Base-by-base conservation (phyloP, 768 basidiomycete genomes). In the Collybiopsis luxurians region DNA sequence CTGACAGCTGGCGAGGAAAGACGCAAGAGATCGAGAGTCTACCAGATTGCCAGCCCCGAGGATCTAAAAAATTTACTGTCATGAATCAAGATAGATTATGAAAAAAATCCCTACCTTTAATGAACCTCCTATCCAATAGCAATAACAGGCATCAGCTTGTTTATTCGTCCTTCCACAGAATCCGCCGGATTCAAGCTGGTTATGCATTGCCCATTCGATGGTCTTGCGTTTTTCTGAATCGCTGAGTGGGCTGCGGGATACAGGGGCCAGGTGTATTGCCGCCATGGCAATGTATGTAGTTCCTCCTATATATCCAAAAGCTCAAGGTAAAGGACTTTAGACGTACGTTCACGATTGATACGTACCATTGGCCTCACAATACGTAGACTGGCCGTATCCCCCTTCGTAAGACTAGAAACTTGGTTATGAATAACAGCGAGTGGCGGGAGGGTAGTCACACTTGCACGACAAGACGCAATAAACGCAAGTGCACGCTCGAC, bases 261-360 rank as follows among this genome's bases (percentile, higher is more conserved):
- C 23, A 55, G 76, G 70, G 50, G 76, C 75, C 51, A 92, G 78
- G 55, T 82, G 68, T 12, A 95, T 76, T 0, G 89, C 79, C 1
- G 95, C 93, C 26, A 97, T 67, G 0, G 91, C 89, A 62, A 91
- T 95, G 70, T 98, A 98, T 1, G 96, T 97, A 17, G 94, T 90
- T 6, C 96, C 96, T 19, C 95, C 95, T 94, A 61, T 21, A 21
- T 46, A 36, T 19, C 53, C 36, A 26, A 36, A 19, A 23, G 44
- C 12, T 55, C 26, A 44, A n/a, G 43, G 13, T 23, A n/a, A 53
- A 46, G 31, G 13, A 30, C 23, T 27, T 1, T 10, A 27, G n/a
- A 36, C 27, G 28, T 24, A 5, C 28, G 13, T 5, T n/a, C 39
- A 21, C 26, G 26, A 21, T 9, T 24, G 13, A 3, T 10, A 57